Conservation (phyloP, 495 filamentous ascomycete genomes). For the Penicillium egyptiacum region DNA sequence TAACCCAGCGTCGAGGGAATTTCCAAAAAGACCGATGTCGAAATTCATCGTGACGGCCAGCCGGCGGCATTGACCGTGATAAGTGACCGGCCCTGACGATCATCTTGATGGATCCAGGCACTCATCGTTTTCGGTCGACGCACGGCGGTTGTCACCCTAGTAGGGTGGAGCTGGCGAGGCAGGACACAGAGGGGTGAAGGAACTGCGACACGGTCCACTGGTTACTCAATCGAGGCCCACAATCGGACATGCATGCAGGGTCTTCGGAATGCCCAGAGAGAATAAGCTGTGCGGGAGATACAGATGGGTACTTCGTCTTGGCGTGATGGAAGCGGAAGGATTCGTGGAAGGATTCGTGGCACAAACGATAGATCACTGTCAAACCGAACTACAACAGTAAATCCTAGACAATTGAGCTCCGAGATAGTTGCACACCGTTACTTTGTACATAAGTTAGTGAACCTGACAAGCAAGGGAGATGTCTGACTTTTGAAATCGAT, state of each 20-base stretch:
- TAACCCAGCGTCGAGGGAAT: conserved; percentile 29
- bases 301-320: conserved; percentile 1
- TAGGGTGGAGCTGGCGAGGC: conserved; percentile 23
- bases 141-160: conserved; percentile 25
- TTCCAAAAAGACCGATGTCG: conserved; percentile 22
- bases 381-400: background rate
- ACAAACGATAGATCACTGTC: background rate
- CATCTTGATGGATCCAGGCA: conserved; percentile 28
- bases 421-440: background rate
- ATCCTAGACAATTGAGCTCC: background rate
- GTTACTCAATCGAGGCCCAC: conserved; percentile 12
- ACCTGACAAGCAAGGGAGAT: conserved; percentile 20
- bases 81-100: conserved; percentile 28
- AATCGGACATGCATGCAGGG: conserved; percentile 28
- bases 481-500: conserved; percentile 2
- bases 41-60: conserved; percentile 18
- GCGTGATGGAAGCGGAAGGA: conserved; percentile 17
- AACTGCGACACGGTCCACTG: conserved; percentile 27
- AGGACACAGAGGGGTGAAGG: conserved; percentile 17
- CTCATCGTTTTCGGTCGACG: conserved; percentile 29
- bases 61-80: conserved; percentile 27
- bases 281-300: conserved; percentile 1
- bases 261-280: conserved; percentile 21
- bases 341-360: background rate
- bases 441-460: background rate